These are phyloP conservation scores for Cyberlindnera subsufficiens DNA, from an alignment of 805 yeast species.

Conservation along the genomic window DNA sequence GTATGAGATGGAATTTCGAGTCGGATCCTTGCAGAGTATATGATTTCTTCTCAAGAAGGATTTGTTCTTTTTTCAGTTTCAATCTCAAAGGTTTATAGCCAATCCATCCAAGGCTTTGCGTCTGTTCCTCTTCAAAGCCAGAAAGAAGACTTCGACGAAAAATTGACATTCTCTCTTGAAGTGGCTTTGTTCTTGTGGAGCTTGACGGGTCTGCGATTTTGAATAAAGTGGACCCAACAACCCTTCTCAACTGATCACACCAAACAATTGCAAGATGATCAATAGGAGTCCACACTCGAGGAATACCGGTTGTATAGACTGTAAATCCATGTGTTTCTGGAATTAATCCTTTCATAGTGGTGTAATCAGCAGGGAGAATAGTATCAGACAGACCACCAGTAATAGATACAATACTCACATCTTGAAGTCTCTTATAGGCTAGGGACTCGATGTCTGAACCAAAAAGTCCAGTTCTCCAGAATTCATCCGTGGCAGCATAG, in stretches of 20 bases:
- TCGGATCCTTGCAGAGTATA: constrained; percentile 1
- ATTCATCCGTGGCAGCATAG: constrained; percentile 68
- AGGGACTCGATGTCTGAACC: constrained; percentile 32
- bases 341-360: constrained; percentile 62
- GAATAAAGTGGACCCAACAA: constrained; percentile 52
- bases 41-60: constrained; percentile 2
- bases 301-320: constrained; percentile 79
- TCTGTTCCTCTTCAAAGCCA: constrained; percentile 45
- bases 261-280: constrained; percentile 95
- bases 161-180: constrained; percentile 51
- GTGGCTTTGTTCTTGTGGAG: constrained; percentile 44
- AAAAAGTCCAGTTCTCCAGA: constrained; percentile 66
- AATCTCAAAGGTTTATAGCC: constrained; percentile 10
- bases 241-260: constrained; percentile 82
- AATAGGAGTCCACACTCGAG: constrained; percentile 87
- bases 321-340: constrained; percentile 78
- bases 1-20: constrained; percentile 1
- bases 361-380: constrained; percentile 85
- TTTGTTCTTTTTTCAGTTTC: constrained; percentile 18
- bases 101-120: constrained; percentile 18
- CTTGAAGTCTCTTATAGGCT: constrained; percentile 41
- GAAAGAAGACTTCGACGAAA: constrained; percentile 42
- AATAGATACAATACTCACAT: constrained; percentile 72
- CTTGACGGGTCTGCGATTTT: constrained; percentile 48
- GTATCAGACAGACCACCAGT: constrained; percentile 84